These are phyloP conservation scores for Suillus fuscotomentosus DNA, from an alignment of 768 basidiomycete genomes.

Conservation along the genomic window DNA sequence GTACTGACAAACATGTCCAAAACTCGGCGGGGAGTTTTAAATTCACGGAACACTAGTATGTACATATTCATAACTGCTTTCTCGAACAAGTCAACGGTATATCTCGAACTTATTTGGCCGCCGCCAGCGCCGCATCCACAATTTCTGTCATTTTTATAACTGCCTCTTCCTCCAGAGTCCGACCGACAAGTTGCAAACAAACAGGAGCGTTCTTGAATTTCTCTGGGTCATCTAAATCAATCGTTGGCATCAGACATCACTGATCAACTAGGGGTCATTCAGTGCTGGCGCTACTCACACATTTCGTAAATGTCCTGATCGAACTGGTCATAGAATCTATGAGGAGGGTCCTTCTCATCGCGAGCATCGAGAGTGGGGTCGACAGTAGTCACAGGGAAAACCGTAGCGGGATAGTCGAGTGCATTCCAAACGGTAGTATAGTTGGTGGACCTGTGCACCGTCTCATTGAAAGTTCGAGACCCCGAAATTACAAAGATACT, in stretches of 20 bases:
- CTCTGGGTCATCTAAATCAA: slow-evolving; percentile 51
- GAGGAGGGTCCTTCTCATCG: slow-evolving; percentile 33
- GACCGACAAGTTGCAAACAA: slow-evolving; percentile 62
- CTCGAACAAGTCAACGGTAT: background rate
- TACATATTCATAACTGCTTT: background rate
- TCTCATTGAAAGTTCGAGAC: slow-evolving; percentile 6
- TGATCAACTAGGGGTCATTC: background rate
- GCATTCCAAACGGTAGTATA: slow-evolving; percentile 70
- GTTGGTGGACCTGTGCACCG: slow-evolving; percentile 35
- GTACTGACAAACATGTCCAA: too few species aligned
- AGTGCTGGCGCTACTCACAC: slow-evolving; percentile 41
- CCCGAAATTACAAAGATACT: slow-evolving; percentile 16
- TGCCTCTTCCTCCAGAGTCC: slow-evolving; percentile 74
- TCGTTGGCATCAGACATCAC: slow-evolving; percentile 3
- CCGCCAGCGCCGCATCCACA: slow-evolving; percentile 52
- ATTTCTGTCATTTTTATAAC: slow-evolving; percentile 69
- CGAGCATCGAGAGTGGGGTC: slow-evolving; percentile 48
- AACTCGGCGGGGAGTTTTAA: too few species aligned
- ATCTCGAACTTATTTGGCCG: background rate
- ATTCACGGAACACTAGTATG: background rate
- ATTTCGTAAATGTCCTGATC: slow-evolving; percentile 52
- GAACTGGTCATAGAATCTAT: slow-evolving; percentile 43
- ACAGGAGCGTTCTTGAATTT: slow-evolving; percentile 59
- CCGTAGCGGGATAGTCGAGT: slow-evolving; percentile 61
- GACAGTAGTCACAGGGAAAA: slow-evolving; percentile 61